Base-by-base conservation (phyloP, 129 eudicot genomes). In the Dittrichia graveolens region DNA sequence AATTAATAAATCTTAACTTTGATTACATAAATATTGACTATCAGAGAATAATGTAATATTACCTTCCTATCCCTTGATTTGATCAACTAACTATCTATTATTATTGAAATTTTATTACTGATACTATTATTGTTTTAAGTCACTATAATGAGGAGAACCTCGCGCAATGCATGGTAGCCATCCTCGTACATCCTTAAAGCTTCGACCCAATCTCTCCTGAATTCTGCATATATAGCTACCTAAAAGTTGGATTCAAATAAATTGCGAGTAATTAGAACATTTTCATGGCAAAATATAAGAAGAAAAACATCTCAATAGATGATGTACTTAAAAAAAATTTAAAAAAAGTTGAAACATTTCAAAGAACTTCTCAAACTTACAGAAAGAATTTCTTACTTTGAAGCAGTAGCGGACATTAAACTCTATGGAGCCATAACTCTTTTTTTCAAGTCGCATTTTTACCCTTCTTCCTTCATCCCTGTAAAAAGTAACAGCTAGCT, bases 161-260 rank as follows among this genome's bases (percentile, higher is more conserved):
- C 99, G 47, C 96, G 92, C 55, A 94, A 67, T 67, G 87, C 90
- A 72, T 89, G 96, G 75, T 94, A 94, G 49, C 91, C 97, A 83
- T 94, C 99, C 83, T 94, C 99, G 11, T 94, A 94, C 55, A 86
- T 61, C 79, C 82, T 88, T 67, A 83, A 75, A 79, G 97, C 99
- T 86, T 94, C 99, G 41, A 53, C 83, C 99, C 99, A 94, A 55
- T 94, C 99, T 77, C 97, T 88, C 44, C 97, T 83, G 76, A 90
- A 94, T 66, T 94, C 99, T 78, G 99, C 99, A 83, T 88, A 90
- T 65, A 94, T 87, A 77, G 99, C 97, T 86, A 85, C 99, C 99
- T 94, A 83, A 47, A 79, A 84, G 77, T 83, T 78, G 83, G 65
- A 72, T 85, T 64, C 37, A 79, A 71, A 67, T 43, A 40, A 61